phyloP scores from a whole-genome alignment of 2,329 filamentous ascomycete species.

The Tolypocladium capitatum region DNA sequence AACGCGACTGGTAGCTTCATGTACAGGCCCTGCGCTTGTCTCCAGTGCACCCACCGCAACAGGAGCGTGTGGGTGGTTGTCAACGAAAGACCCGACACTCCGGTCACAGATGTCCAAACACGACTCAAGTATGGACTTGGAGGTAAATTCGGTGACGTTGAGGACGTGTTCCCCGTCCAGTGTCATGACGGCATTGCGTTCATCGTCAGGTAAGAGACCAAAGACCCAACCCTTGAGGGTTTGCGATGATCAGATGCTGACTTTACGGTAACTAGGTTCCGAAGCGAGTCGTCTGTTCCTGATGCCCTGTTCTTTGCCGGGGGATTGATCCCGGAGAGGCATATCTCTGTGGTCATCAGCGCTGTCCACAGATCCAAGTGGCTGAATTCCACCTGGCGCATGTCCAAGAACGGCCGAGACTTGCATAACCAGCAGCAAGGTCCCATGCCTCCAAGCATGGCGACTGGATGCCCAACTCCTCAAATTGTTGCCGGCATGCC shows the following conservation, averaged over 20 bases:
- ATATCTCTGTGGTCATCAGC: slow-evolving; percentile 12
- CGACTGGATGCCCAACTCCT: neutral
- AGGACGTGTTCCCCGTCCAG: slow-evolving; percentile 11
- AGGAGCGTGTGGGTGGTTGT: slow-evolving; percentile 16
- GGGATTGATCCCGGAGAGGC: slow-evolving; percentile 12
- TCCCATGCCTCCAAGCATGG: neutral
- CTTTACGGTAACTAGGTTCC: slow-evolving; percentile 10
- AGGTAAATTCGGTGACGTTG: slow-evolving; percentile 16
- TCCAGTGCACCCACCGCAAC: slow-evolving; percentile 15
- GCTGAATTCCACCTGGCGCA: slow-evolving; percentile 6
- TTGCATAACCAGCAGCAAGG: neutral
- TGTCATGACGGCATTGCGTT: slow-evolving; percentile 7
- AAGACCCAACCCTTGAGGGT: neutral
- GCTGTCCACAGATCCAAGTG: slow-evolving; percentile 20
- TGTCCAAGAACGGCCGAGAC: neutral
- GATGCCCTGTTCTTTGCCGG: slow-evolving; percentile 11
- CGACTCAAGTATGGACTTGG: slow-evolving; percentile 17
- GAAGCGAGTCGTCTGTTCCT: slow-evolving; percentile 11
- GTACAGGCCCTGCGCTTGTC: slow-evolving; percentile 18
- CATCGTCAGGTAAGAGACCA: slow-evolving; percentile 14
- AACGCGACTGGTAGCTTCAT: slow-evolving; percentile 3
- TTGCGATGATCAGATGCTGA: neutral
- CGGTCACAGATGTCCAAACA: slow-evolving; percentile 10
- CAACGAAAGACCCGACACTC: slow-evolving; percentile 1
- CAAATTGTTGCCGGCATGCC: neutral